These are phyloP conservation scores for Tremellales sp. DNA, from an alignment of 1,284 basidiomycete genomes.

Conservation along the genomic window DNA sequence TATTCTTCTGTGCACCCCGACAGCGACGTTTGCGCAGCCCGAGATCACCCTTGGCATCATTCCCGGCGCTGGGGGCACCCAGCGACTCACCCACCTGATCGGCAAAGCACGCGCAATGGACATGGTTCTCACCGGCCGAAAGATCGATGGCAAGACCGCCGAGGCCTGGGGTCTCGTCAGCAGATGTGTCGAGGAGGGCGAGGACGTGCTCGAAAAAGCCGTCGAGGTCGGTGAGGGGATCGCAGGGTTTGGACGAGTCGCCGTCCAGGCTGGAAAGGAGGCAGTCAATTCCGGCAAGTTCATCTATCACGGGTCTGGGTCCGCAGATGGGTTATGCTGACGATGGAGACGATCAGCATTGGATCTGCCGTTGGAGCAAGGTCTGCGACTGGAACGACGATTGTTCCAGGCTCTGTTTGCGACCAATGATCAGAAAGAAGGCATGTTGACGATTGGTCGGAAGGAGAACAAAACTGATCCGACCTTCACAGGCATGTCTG, in stretches of 20 bases:
- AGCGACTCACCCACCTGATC: slow-evolving; percentile 71
- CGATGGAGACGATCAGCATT: slow-evolving; percentile 59
- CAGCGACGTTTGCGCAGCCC: slow-evolving; percentile 91
- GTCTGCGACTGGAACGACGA: slow-evolving; percentile 80
- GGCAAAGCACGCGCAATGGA: slow-evolving; percentile 98
- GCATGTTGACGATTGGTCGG: slow-evolving; percentile 46
- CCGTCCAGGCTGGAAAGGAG: slow-evolving; percentile 90
- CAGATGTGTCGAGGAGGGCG: slow-evolving; percentile 70
- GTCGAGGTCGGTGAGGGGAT: slow-evolving; percentile 76
- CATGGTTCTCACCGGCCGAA: slow-evolving; percentile 82
- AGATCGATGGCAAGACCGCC: slow-evolving; percentile 76
- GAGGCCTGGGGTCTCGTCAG: slow-evolving; percentile 80
- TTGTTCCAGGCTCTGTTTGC: slow-evolving; percentile 92
- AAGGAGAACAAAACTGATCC: neutral
- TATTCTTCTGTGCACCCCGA: slow-evolving; percentile 91
- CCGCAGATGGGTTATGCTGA: too few species aligned
- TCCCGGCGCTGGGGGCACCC: slow-evolving; percentile 59
- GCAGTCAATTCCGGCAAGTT: slow-evolving; percentile 81
- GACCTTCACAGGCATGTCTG: slow-evolving; percentile 70
- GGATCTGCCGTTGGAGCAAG: slow-evolving; percentile 77
- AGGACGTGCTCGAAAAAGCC: slow-evolving; percentile 84
- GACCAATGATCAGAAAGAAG: slow-evolving; percentile 96
- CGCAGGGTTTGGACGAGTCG: slow-evolving; percentile 76
- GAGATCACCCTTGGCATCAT: slow-evolving; percentile 98
- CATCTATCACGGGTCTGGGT: too few species aligned